phyloP scores from a whole-genome alignment of 768 basidiomycete species.

The Lactarius deliciosus region DNA sequence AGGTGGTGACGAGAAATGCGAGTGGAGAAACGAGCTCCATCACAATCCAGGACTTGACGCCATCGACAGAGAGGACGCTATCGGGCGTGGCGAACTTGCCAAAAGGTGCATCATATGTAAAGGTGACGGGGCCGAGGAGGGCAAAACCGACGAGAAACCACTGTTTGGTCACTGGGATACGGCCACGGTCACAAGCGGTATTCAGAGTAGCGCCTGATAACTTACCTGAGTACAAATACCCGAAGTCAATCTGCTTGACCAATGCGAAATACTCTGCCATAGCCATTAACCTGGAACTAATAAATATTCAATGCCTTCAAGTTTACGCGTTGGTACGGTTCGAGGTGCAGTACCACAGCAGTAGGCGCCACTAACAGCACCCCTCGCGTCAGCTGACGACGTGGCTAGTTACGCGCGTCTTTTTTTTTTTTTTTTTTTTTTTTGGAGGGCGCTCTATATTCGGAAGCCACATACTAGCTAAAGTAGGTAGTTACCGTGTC shows the following conservation, averaged over 20 bases:
- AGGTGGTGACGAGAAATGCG: conserved; percentile 51
- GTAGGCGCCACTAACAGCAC: too few relatives aligned
- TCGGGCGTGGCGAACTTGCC: conserved; percentile 65
- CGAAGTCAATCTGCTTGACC: conserved; percentile 20
- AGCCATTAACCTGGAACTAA: background rate
- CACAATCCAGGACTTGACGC: conserved; percentile 63
- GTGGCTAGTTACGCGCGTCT: too few relatives aligned
- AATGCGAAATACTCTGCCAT: conserved; percentile 12
- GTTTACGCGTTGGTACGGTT: background rate
- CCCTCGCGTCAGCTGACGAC: background rate
- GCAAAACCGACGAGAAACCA: conserved; percentile 21
- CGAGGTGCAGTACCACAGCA: background rate
- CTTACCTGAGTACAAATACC: conserved; percentile 25
- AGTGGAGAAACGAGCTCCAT: conserved; percentile 73
- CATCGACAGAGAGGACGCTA: conserved; percentile 54
- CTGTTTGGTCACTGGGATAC: conserved; percentile 19
- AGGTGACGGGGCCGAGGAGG: conserved; percentile 36
- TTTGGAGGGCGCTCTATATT: too few relatives aligned
- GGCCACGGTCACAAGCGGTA: background rate
- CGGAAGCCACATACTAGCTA: too few relatives aligned
- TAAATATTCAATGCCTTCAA: background rate
- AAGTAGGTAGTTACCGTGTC: too few relatives aligned
- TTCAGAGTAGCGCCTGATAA: background rate
- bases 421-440: too few relatives aligned
- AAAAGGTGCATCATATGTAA: conserved; percentile 73